A percentile compares a stretch with the other conserved stretches of the same genome.
Evolutionary conservation across 1,139 yeast genomes (phyloP).

Genomic region (Torulaspora pretoriensis): DNA sequence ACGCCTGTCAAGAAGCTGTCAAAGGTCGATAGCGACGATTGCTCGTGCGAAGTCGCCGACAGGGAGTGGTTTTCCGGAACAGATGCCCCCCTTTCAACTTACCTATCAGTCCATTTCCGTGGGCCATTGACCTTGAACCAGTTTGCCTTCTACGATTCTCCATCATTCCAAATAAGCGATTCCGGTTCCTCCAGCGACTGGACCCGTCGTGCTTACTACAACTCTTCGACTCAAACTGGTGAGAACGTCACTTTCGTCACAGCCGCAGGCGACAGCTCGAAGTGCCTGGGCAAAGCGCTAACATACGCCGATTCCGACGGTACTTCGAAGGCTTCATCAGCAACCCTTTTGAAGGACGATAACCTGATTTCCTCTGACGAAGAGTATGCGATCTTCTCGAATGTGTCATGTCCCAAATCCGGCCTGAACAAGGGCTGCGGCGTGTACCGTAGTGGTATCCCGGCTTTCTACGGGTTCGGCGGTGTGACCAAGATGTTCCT

Average conservation of each 20-base stretch:
- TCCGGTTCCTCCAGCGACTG: conserved; percentile 39
- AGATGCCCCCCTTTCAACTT: conserved; percentile 65
- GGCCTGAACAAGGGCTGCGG: conserved; percentile 53
- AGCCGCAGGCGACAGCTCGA: conserved; percentile 45
- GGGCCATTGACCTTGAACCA: conserved; percentile 64
- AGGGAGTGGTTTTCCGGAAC: conserved; percentile 51
- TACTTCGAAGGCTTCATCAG: conserved; percentile 39
- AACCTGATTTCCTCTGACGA: conserved; percentile 50
- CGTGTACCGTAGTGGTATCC: conserved; percentile 65
- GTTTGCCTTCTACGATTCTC: conserved; percentile 57
- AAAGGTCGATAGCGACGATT: conserved; percentile 45
- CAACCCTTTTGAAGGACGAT: conserved; percentile 51
- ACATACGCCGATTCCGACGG: conserved; percentile 50
- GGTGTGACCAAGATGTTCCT: conserved; percentile 65
- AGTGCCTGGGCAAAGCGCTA: conserved; percentile 64
- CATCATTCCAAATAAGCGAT: conserved; percentile 33
- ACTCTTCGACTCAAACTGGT: conserved; percentile 35
- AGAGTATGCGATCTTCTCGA: conserved; percentile 59
- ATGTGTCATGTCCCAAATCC: conserved; percentile 46
- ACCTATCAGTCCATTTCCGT: conserved; percentile 74
- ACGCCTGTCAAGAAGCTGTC: conserved; percentile 52
- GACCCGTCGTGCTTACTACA: conserved; percentile 44
- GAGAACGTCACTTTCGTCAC: conserved; percentile 65
- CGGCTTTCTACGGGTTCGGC: conserved; percentile 69
- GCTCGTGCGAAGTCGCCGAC: conserved; percentile 47